Conservation (phyloP, 1,139 yeast species). For the Sugiyamaella neomexicana region DNA sequence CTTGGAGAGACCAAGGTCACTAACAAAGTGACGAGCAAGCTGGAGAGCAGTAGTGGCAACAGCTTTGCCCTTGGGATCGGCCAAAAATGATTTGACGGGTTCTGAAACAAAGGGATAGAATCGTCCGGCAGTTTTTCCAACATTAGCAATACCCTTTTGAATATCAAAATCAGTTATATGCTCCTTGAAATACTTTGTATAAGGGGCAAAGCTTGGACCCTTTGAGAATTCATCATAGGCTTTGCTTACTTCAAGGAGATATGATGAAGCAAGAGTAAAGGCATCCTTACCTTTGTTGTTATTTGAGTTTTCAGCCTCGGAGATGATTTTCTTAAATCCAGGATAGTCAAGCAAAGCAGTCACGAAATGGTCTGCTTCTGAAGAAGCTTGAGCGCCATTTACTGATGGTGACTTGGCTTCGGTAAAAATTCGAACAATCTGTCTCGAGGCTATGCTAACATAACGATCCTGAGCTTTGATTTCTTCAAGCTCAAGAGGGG, state of each 20-base stretch:
- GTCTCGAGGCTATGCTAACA: conserved; percentile 17
- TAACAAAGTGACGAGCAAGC: conserved; percentile 28
- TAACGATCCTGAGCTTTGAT: conserved; percentile 10
- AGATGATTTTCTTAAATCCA: conserved; percentile 25
- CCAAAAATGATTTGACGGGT: conserved; percentile 24
- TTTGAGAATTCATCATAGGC: conserved; percentile 29
- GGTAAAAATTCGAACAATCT: conserved; percentile 20
- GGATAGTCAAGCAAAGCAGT: conserved; percentile 28
- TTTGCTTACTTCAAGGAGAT: conserved; percentile 23
- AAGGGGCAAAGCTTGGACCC: conserved; percentile 30
- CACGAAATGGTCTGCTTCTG: conserved; percentile 30
- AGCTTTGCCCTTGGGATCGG: conserved; percentile 28
- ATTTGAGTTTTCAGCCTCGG: conserved; percentile 20
- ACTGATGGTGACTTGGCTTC: conserved; percentile 24
- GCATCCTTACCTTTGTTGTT: background rate
- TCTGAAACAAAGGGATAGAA: conserved; percentile 20
- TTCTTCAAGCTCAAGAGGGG: background rate
- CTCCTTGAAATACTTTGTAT: conserved; percentile 28
- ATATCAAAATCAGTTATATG: conserved; percentile 31
- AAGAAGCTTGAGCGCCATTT: conserved; percentile 29
- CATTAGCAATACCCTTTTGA: conserved; percentile 18
- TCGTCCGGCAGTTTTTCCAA: conserved; percentile 13
- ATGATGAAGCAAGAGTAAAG: conserved; percentile 16
- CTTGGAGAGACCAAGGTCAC: conserved; percentile 26
- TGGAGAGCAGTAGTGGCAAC: conserved; percentile 26